phyloP scores from a whole-genome alignment of 2,329 filamentous ascomycete genomes.

The Fusarium piperis region DNA sequence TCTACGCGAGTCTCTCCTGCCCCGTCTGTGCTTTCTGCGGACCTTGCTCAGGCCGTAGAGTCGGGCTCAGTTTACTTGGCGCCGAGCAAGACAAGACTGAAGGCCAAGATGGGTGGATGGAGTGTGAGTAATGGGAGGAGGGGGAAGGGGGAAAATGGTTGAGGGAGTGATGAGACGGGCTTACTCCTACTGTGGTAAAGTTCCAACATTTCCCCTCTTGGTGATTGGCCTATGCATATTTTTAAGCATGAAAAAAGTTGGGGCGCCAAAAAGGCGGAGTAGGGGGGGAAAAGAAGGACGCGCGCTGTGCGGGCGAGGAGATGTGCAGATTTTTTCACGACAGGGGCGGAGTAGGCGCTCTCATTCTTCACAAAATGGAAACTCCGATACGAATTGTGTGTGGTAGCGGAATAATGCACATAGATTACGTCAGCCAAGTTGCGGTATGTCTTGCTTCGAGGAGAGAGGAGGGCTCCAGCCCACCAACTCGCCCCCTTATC shows the following conservation, averaged over 20 bases:
- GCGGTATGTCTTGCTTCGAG: not conserved
- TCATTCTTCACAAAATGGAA: not conserved
- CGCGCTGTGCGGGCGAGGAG: not conserved
- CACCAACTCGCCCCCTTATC: not conserved
- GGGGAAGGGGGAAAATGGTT: not conserved
- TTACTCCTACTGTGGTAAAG: not conserved
- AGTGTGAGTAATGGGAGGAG: not conserved
- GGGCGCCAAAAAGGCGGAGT: conserved; percentile 14
- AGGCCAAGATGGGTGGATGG: not conserved
- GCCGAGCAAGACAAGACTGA: not conserved
- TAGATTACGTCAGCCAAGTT: not conserved
- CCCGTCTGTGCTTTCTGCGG: conserved; percentile 4
- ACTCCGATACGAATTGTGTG: not conserved
- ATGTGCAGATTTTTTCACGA: not conserved
- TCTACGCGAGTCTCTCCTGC: not conserved
- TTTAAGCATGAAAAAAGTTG: conserved; percentile 24
- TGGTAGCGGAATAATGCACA: not conserved
- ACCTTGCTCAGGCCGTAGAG: not conserved
- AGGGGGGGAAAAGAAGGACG: not conserved
- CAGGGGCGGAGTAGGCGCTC: not conserved
- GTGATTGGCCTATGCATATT: not conserved
- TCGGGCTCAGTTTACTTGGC: not conserved
- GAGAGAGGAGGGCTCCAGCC: not conserved
- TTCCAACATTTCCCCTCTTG: not conserved
- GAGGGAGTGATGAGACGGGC: not conserved